Evolutionary conservation across 192 early-diverging fungal species (phyloP), one percentile per base, ranked within the genome.

Genomic region (Backusella macrospora): DNA sequence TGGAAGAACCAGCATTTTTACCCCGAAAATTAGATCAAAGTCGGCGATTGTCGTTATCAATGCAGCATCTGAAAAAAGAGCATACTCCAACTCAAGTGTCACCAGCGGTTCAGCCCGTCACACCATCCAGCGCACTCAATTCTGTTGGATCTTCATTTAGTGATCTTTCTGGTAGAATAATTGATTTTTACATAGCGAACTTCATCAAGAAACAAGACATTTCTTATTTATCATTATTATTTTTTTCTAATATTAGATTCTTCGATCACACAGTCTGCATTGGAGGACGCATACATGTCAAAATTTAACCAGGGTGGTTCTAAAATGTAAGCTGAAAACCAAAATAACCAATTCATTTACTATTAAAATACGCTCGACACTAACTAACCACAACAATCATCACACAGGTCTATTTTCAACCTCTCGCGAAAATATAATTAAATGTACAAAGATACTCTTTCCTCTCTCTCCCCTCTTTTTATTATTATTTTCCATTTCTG

Each of bases 221-320:
- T n/a, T n/a, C 2, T 39, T 37, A 62, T 38, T 70, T 34, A 34
- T 18, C n/a, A n/a, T 66, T 5, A 26, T 18, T 23, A 65, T 7
- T 0, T 29, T 13, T 49, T 45, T 10, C 48, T n/a, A 62, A 21
- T 13, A 44, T 55, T 73, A 86, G 86, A 88, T 71, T 84, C 86
- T 16, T 84, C 85, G 5, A 80, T 88, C 4, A 88, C 86, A 1
- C 83, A 82, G 46, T 88, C 86, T 21, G 86, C 83, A 6, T 65
- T 88, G 72, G 83, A 85, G 48, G 85, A 85, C 73, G 86, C 86
- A 0, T 84, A 80, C 68, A 49, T 88, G 55, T 86, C 86, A 12
- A 84, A 84, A 26, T 83, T 82, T 48, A 84, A 83, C 55, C 76
- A 82, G 72, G 69, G 73, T 5, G 69, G 73, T 5, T 86, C 86